Evolutionary conservation across 2,329 filamentous ascomycete species (phyloP).

Genomic region (Aureobasidium sp.): DNA sequence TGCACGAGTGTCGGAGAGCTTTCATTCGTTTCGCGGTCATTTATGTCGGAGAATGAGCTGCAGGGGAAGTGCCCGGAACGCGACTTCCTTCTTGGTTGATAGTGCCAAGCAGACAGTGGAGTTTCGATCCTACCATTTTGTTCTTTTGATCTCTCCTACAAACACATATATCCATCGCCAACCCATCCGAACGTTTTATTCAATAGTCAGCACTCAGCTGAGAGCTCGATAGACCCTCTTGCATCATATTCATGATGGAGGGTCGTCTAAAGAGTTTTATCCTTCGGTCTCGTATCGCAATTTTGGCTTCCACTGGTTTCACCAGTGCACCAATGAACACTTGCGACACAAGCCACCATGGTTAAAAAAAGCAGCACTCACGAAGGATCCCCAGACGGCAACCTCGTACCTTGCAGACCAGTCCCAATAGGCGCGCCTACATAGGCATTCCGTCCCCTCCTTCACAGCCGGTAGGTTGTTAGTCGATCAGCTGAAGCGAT

Average conservation of each 20-base stretch:
- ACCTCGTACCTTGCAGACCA: conserved; percentile 13
- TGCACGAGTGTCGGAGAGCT: background rate
- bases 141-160: background rate
- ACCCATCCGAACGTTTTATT: background rate
- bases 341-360: conserved; percentile 1
- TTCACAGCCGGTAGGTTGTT: conserved; percentile 1
- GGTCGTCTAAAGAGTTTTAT: conserved; percentile 9
- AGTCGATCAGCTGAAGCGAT: conserved; percentile 5
- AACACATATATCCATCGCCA: background rate
- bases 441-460: conserved; percentile 7
- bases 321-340: conserved; percentile 7
- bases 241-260: background rate
- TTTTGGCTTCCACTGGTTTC: background rate
- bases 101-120: background rate
- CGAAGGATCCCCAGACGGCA: conserved; percentile 5
- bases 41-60: conserved; percentile 3
- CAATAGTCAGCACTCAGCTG: background rate
- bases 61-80: background rate
- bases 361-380: conserved; percentile 11
- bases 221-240: background rate
- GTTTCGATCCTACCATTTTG: background rate
- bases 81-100: background rate
- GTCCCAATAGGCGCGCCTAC: conserved; percentile 1
- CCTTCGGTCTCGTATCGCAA: conserved; percentile 2
- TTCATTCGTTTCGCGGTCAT: background rate